Evolutionary conservation across 495 filamentous ascomycete genomes (phyloP), one percentile per base, ranked within the genome.

Genomic region (Podospora tetraspora): DNA sequence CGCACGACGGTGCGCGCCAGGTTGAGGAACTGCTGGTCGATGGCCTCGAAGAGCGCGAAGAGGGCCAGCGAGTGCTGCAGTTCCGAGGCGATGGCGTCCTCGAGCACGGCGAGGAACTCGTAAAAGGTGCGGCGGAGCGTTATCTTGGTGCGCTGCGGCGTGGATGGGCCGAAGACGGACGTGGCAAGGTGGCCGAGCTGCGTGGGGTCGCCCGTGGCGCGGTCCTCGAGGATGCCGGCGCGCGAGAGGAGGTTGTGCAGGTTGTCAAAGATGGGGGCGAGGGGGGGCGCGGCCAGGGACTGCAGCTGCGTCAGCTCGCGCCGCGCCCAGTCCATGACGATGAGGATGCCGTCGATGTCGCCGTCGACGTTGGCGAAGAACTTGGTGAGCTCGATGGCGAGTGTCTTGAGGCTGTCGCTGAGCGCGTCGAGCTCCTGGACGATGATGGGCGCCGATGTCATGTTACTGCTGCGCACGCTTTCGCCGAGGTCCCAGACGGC

Each of bases 301-400:
- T 81, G 80, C 27, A 86, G 71, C 60, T 82, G 81, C 22, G 81
- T 75, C 11, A 97, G 85, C 78, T 97, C 92, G 61, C 92, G 89
- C 73, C 90, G 89, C 34, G 92, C 91, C 93, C 93, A 97, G 76
- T 96, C 92, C 92, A 97, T 97, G 16, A 94, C 91, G 57, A 94
- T 89, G 29, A 97, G 83, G 67, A 97, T 95, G 64, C 89, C 88
- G 75, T 97, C 93, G 69, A 97, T 90, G 72, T 97, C 93, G 13
- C 92, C 91, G 75, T 97, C 91, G 16, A 97, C 92, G 67, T 92
- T 92, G 37, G 92, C 90, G 73, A 97, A 97, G 79, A 97, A 97
- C 70, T 87, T 87, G 8, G 91, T 94, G 24, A 97, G 80, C 72
- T 96, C 92, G 12, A 92, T 82, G 3, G 91, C 89, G 1, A 97